Evolutionary conservation across 345 rosid genomes (phyloP).

Genomic region (Eucalyptus sp.): DNA sequence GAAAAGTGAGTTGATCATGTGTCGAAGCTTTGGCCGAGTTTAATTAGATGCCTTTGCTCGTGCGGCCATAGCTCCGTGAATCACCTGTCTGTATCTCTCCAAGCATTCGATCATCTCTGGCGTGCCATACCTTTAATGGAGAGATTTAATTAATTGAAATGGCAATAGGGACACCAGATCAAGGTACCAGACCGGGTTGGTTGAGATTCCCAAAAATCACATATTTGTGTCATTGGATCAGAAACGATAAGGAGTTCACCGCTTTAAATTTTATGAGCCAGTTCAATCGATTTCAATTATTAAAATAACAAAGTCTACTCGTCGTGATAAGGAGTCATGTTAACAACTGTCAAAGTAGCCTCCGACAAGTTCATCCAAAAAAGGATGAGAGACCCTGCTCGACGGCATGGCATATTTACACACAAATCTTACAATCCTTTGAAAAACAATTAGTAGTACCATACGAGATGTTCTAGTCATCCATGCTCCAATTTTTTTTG

Average conservation of each 20-base stretch:
- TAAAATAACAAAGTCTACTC: not conserved
- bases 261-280: not conserved
- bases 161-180: not conserved
- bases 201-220: not conserved
- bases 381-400: not conserved
- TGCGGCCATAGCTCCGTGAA: not conserved
- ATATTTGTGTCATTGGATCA: fast-evolving
- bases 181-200: not conserved
- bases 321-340: not conserved
- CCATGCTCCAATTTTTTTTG: not conserved
- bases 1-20: not conserved
- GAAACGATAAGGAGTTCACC: not conserved
- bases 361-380: not conserved
- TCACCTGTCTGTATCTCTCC: not conserved
- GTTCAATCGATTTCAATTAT: not conserved
- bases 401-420: not conserved
- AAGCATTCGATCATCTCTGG: not conserved
- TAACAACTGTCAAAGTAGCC: not conserved
- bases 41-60: not conserved
- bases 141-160: not conserved
- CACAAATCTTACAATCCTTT: not conserved
- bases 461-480: not conserved
- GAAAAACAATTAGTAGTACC: not conserved
- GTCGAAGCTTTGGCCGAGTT: not conserved
- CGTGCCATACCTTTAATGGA: not conserved